Percentiles rank a stretch among this genome's conserved stretches.
Conservation (phyloP, 306 rosid genomes). For the Lathyrus tuberosus region DNA sequence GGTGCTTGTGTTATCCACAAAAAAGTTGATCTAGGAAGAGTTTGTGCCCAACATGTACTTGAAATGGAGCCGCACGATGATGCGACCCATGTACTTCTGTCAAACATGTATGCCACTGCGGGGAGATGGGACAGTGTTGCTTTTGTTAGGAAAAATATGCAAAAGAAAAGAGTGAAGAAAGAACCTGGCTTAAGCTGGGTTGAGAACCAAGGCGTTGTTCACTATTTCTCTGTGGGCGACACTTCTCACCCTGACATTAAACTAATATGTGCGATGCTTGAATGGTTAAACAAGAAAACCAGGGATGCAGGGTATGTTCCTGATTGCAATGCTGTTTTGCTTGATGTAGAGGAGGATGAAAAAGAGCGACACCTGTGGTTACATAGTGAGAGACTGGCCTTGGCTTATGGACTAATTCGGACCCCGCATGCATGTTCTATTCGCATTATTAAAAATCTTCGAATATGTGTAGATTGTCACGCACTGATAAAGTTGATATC, state of each 20-base stretch:
- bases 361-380: constrained; percentile 15
- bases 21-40: constrained; percentile 13
- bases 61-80: constrained; percentile 15
- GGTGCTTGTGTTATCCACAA: constrained; percentile 13
- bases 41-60: constrained; percentile 20
- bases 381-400: constrained; percentile 15
- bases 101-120: constrained; percentile 27
- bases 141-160: constrained; percentile 16
- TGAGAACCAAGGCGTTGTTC: constrained; percentile 16
- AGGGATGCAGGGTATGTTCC: constrained; percentile 12
- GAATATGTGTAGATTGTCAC: constrained; percentile 19
- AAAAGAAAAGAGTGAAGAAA: constrained; percentile 7
- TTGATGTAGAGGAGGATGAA: constrained; percentile 3
- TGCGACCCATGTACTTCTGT: constrained; percentile 19
- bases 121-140: constrained; percentile 11
- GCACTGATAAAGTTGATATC: constrained; percentile 2
- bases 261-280: constrained; percentile 20
- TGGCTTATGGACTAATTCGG: constrained; percentile 13
- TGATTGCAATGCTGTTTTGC: constrained; percentile 17
- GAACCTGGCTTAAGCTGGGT: constrained; percentile 25
- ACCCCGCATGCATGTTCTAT: not conserved
- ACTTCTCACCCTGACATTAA: constrained; percentile 26
- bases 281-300: constrained; percentile 23
- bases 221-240: constrained; percentile 18
- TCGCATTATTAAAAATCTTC: constrained; percentile 16